Percentiles rank a stretch among this genome's conserved stretches.
Evolutionary conservation across 164 flowering plant genomes (phyloP).

Genomic region (Sedum album): DNA sequence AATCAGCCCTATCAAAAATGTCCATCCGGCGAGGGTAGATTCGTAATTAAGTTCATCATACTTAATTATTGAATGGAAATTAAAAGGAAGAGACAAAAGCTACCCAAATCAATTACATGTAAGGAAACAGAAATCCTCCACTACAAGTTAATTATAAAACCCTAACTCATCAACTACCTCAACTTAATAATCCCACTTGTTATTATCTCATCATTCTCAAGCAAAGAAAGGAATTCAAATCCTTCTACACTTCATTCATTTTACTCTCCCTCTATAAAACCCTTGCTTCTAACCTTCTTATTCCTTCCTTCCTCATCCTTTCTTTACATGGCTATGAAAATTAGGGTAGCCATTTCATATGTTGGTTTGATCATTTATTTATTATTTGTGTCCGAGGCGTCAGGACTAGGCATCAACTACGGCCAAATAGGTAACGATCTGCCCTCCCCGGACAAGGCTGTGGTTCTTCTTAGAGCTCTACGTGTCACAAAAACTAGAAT

Average conservation of each 20-base stretch:
- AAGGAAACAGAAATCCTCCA: not conserved
- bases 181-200: not conserved
- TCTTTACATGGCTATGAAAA: not conserved
- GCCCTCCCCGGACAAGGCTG: slow-evolving; percentile 56
- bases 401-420: slow-evolving; percentile 72
- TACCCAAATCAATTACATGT: not conserved
- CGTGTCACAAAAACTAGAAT: slow-evolving; percentile 61
- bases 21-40: too few species aligned
- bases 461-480: slow-evolving; percentile 40
- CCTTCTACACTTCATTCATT: not conserved
- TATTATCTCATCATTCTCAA: not conserved
- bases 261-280: not conserved
- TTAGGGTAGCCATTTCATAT: not conserved
- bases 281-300: not conserved
- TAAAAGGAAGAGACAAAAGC: not conserved
- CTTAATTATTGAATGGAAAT: too few species aligned
- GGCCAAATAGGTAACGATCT: slow-evolving; percentile 84
- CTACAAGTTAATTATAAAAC: not conserved
- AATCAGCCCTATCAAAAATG: too few species aligned
- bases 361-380: too few species aligned
- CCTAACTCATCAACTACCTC: not conserved
- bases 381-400: not conserved
- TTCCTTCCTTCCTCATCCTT: not conserved
- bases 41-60: too few species aligned
- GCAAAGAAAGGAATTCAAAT: not conserved